Evolutionary conservation across 331 rosid genomes (phyloP), one percentile per base, ranked within the genome.

Genomic region (Quercus lobata): DNA sequence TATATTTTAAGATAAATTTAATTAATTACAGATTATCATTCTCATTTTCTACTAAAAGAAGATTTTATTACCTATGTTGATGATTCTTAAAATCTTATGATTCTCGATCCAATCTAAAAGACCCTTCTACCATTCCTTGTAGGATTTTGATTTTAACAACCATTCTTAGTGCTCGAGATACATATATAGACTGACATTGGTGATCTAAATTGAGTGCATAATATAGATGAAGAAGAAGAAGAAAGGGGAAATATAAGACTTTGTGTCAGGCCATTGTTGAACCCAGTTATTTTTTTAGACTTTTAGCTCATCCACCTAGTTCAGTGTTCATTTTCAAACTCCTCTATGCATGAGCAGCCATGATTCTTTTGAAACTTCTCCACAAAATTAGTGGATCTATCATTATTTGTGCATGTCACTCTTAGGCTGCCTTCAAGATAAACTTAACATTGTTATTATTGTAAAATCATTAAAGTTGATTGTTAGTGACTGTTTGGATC

Each of bases 391-490:
- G 4, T 41, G 18, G 24, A 66, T 66, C 22, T 66, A 66, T 66
- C 49, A 30, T 32, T 7, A 5, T 62, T 62, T 62, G 37, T 62
- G 7, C 16, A 15, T 62, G 69, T 27, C 17, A 15, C 18, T 62
- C 10, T 15, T 62, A 62, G 69, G 29, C 69, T 62, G 69, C 41
- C 8, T 32, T 62, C 35, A 25, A 7, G 52, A 18, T 66, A 66
- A 66, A 34, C 72, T 30, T 66, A 32, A 32, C 21, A 19, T 12
- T 66, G 24, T 18, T 34, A 66, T 73, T 78, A 71, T 71, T 62
- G 52, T 79, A 24, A 69, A 69, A 77, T 77, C 34, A 63, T 74
- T 52, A 44, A 62, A 57, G 74, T 41, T 37, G 70, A 62, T 52
- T 10, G 57, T 21, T 34, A 27, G 29, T 27, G 29, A 27, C 29